These are phyloP conservation scores for Xanthoconium separans DNA, from an alignment of 1,284 basidiomycete species.

Conservation along the genomic window DNA sequence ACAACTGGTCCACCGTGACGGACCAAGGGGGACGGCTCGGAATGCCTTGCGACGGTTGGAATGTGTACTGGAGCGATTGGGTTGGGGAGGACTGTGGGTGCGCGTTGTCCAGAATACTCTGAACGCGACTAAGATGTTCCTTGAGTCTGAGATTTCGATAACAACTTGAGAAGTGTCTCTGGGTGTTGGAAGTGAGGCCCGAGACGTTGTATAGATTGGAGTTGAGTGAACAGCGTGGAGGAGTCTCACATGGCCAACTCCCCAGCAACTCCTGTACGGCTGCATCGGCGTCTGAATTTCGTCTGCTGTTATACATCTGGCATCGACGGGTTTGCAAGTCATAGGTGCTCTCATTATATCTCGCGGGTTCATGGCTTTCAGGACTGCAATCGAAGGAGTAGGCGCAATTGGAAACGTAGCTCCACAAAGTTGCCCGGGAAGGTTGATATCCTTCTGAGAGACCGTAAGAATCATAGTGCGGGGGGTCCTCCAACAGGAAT, in stretches of 20 bases:
- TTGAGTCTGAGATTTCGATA: conserved; percentile 17
- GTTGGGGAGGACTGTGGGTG: background rate
- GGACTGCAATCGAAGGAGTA: conserved; percentile 15
- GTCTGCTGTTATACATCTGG: conserved; percentile 10
- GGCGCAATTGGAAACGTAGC: conserved; percentile 5
- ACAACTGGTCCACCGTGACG: conserved; percentile 4
- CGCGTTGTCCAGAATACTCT: conserved; percentile 9
- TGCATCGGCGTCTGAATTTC: conserved; percentile 1
- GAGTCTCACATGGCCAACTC: conserved; percentile 20
- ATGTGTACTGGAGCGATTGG: conserved; percentile 8
- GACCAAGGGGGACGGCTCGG: background rate
- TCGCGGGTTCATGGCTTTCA: conserved; percentile 8
- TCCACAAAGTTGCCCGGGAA: background rate
- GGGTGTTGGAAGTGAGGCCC: background rate
- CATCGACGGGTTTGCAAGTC: conserved; percentile 5
- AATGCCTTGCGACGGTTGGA: conserved; percentile 6
- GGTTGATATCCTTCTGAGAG: conserved; percentile 15
- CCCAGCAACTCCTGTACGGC: background rate
- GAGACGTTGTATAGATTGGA: conserved; percentile 6
- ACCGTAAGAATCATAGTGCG: conserved; percentile 14
- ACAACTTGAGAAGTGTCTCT: conserved; percentile 9
- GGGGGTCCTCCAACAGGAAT: conserved; percentile 18
- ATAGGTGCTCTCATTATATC: conserved; percentile 1
- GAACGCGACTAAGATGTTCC: conserved; percentile 2
- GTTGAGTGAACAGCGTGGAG: conserved; percentile 7